phyloP scores from a whole-genome alignment of 495 filamentous ascomycete genomes.

The Cairneyella variabilis region DNA sequence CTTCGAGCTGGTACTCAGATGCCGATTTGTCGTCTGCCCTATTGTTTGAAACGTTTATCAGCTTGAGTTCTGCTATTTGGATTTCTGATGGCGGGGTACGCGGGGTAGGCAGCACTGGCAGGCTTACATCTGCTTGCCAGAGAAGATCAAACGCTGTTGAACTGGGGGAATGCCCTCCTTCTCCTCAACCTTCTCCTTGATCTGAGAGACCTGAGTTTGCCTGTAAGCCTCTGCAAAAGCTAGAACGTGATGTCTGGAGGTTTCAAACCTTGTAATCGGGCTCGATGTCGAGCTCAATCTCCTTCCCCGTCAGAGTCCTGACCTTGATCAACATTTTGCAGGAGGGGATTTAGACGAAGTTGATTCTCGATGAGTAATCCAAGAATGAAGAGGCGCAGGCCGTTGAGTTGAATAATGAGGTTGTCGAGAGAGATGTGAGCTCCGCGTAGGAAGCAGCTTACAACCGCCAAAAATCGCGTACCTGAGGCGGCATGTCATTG shows the following conservation, averaged over 20 bases:
- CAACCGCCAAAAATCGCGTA: too few species aligned
- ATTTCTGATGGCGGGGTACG: constrained; percentile 8
- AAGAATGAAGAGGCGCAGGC: too few species aligned
- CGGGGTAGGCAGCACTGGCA: constrained; percentile 6
- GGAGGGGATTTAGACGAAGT: too few species aligned
- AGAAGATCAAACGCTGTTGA: constrained; percentile 93
- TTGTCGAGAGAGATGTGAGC: too few species aligned
- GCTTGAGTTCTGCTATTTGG: constrained; percentile 10
- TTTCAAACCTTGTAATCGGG: constrained; percentile 74
- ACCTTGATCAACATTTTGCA: constrained; percentile 73
- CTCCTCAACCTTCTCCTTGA: constrained; percentile 98
- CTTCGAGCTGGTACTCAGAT: constrained; percentile 81
- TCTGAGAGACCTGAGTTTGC: constrained; percentile 67
- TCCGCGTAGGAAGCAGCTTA: too few species aligned
- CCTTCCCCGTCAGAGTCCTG: constrained; percentile 95
- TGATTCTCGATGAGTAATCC: too few species aligned
- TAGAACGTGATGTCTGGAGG: not conserved
- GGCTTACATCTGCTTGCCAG: constrained; percentile 93
- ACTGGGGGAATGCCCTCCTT: constrained; percentile 98
- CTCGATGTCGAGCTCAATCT: constrained; percentile 98
- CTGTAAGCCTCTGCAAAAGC: not conserved
- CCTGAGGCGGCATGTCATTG: too few species aligned
- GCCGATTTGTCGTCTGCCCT: constrained; percentile 93
- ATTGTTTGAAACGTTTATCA: constrained; percentile 1
- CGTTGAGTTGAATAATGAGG: too few species aligned